Evolutionary conservation across 2,329 filamentous ascomycete genomes (phyloP).

Genomic region (Huntiella bhutanensis): DNA sequence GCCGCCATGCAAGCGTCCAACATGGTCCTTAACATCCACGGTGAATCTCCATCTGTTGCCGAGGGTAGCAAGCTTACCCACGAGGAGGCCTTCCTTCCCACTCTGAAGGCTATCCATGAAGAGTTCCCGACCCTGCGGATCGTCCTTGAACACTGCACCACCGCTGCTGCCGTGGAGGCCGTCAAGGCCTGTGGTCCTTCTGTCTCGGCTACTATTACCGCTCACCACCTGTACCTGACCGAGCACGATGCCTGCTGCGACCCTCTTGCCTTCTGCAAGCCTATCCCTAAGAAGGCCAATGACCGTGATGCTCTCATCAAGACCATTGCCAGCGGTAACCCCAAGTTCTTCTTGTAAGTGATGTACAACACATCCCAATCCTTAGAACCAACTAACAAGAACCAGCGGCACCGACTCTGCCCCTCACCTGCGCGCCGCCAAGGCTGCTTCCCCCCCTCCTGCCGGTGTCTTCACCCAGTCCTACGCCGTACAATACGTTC

Average conservation of each 20-base stretch:
- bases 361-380: neutral
- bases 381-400: neutral
- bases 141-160: constrained; percentile 73
- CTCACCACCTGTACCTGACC: constrained; percentile 68
- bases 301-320: constrained; percentile 55
- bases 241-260: constrained; percentile 51
- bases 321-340: constrained; percentile 37
- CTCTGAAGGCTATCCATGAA: constrained; percentile 50
- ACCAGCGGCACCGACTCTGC: constrained; percentile 39
- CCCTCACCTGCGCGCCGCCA: constrained; percentile 42
- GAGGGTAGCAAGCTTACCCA: constrained; percentile 22
- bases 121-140: constrained; percentile 55
- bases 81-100: constrained; percentile 54
- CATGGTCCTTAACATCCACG: constrained; percentile 72
- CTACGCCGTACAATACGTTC: constrained; percentile 44
- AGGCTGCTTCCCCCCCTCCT: constrained; percentile 37
- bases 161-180: constrained; percentile 58
- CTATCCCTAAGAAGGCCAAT: constrained; percentile 52
- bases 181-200: constrained; percentile 59
- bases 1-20: constrained; percentile 44
- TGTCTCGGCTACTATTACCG: constrained; percentile 65
- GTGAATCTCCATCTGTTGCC: constrained; percentile 46
- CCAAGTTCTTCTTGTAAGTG: constrained; percentile 54
- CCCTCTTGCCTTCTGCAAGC: constrained; percentile 49
- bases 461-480: constrained; percentile 70